Evolutionary conservation across 208 protist genomes (phyloP).

Genomic region (Acanthamoeba polyphaga): DNA sequence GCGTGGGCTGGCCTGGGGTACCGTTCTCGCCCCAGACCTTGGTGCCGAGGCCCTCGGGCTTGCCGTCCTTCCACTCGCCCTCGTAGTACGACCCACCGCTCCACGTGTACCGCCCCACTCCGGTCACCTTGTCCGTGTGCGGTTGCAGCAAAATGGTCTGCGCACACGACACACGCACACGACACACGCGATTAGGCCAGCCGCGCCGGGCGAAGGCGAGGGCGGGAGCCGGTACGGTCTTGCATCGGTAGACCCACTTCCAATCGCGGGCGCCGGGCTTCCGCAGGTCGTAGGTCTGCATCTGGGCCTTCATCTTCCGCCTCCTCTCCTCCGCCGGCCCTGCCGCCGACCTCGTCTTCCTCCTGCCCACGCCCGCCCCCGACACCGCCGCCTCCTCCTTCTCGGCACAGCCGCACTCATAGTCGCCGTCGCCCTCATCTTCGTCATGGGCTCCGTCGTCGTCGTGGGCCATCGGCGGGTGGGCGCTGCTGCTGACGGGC

Average conservation of each 20-base stretch:
- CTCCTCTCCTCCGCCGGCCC: neutral
- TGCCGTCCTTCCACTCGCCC: constrained; percentile 64
- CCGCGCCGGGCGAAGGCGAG: neutral
- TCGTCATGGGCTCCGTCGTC: neutral
- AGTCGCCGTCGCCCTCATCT: neutral
- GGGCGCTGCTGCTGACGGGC: neutral
- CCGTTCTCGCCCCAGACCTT: constrained; percentile 69
- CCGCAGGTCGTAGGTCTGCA: constrained; percentile 4
- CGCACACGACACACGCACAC: neutral
- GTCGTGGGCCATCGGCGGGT: neutral
- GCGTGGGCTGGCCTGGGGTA: too few species aligned
- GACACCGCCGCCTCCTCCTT: neutral
- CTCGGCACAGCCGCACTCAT: neutral
- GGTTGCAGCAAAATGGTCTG: constrained; percentile 48
- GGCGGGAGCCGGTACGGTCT: neutral
- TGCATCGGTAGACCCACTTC: constrained; percentile 67
- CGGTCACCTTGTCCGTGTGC: constrained; percentile 59
- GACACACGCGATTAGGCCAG: neutral
- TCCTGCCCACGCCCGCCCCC: neutral
- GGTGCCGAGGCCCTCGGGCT: constrained; percentile 44
- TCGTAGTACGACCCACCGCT: constrained; percentile 47
- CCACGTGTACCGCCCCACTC: constrained; percentile 25
- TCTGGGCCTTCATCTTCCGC: neutral
- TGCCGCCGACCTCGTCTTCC: neutral
- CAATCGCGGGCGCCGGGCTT: constrained; percentile 9